These are phyloP conservation scores for Adansonia gregorii DNA, from an alignment of 441 rosid species.

Conservation along the genomic window DNA sequence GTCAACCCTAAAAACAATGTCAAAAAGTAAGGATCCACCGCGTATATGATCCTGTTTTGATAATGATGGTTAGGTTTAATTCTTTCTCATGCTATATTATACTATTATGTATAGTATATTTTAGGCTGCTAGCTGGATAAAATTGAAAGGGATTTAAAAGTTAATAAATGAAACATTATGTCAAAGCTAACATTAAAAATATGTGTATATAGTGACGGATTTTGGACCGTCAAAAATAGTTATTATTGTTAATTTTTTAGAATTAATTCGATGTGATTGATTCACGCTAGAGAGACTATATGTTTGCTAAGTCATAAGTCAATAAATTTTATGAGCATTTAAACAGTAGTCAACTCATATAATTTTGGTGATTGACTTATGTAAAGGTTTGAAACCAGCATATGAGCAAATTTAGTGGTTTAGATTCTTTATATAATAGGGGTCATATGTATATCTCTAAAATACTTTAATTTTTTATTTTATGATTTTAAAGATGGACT, in stretches of 20 bases:
- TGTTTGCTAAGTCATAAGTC: constrained; percentile 29
- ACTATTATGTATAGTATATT: not conserved
- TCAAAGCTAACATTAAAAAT: constrained; percentile 15
- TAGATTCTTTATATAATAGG: not conserved
- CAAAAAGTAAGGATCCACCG: too few relatives aligned
- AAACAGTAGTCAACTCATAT: constrained; percentile 40
- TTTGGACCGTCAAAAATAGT: too few relatives aligned
- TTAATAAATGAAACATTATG: constrained; percentile 18
- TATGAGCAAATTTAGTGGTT: constrained; percentile 36
- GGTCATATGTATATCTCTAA: too few relatives aligned
- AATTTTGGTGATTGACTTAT: constrained; percentile 32
- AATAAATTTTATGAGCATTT: constrained; percentile 37
- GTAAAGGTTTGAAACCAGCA: not conserved
- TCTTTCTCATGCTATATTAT: not conserved
- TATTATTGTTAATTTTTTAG: too few relatives aligned
- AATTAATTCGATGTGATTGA: constrained; percentile 30
- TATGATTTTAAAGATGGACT: too few relatives aligned
- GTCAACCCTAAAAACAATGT: too few relatives aligned
- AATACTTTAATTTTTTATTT: too few relatives aligned
- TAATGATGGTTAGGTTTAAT: not conserved
- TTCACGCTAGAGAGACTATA: constrained; percentile 18
- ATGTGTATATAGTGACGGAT: too few relatives aligned
- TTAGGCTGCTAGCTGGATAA: not conserved
- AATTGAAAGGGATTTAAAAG: constrained; percentile 17
- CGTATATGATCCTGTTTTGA: too few relatives aligned